Percentiles rank a stretch among this genome's conserved stretches.
Evolutionary conservation across 2,329 filamentous ascomycete species (phyloP).

Genomic region (Exophiala bonariae): DNA sequence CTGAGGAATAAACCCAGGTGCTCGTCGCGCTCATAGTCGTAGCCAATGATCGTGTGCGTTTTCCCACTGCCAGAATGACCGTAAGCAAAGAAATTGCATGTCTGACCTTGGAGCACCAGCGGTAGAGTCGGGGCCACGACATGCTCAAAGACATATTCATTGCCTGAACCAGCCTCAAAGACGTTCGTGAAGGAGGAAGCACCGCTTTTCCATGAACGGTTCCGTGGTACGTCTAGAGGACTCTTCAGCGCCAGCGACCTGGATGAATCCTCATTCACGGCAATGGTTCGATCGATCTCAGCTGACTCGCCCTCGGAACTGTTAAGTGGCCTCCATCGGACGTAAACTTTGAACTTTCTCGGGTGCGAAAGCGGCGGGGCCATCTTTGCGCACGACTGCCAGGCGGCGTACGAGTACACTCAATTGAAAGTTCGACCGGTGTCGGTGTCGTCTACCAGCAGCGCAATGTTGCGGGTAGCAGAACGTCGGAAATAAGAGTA

Average conservation of each 20-base stretch:
- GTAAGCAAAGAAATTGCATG: slow-evolving; percentile 46
- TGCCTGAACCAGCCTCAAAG: slow-evolving; percentile 27
- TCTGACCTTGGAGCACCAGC: slow-evolving; percentile 35
- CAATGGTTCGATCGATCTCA: slow-evolving; percentile 15
- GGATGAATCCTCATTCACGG: neutral
- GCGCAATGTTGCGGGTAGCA: too few species aligned
- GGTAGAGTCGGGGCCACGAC: slow-evolving; percentile 38
- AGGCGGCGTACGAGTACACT: too few species aligned
- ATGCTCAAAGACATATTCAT: slow-evolving; percentile 32
- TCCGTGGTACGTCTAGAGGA: slow-evolving; percentile 1
- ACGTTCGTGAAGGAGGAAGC: slow-evolving; percentile 25
- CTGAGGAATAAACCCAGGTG: slow-evolving; percentile 41
- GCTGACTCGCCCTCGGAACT: slow-evolving; percentile 1
- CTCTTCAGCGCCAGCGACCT: neutral
- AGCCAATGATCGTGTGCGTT: slow-evolving; percentile 45
- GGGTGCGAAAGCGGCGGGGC: too few species aligned
- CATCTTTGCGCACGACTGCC: too few species aligned
- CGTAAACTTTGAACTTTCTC: slow-evolving; percentile 13
- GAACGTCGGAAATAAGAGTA: too few species aligned
- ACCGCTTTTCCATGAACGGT: slow-evolving; percentile 30
- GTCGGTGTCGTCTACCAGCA: too few species aligned
- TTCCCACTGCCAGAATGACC: slow-evolving; percentile 46
- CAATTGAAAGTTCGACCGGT: too few species aligned
- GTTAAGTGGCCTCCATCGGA: slow-evolving; percentile 20
- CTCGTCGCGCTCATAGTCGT: slow-evolving; percentile 37